Evolutionary conservation across 768 basidiomycete genomes (phyloP), one percentile per base, ranked within the genome.

Genomic region (Clitopilus passeckerianus): DNA sequence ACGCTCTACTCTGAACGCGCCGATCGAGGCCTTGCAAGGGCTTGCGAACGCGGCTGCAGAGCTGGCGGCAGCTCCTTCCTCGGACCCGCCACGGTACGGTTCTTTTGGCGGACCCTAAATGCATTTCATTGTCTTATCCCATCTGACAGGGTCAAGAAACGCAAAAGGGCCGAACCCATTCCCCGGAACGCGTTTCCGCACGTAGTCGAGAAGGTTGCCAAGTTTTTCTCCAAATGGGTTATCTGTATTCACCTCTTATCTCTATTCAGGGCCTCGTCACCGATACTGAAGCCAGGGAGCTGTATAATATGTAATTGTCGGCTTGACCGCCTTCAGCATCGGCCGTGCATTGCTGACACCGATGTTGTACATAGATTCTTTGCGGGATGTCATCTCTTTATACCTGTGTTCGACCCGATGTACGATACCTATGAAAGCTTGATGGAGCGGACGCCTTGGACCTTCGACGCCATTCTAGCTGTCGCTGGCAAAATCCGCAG

Each of bases 11-110:
- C 77, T 97, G 62, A 93, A 91, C 62, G 93, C 95, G 0, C 95
- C 95, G 1, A 95, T 96, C 58, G 93, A 97, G 68, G 95, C 95
- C 12, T 77, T 98, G 34, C 93, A 97, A 70, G 93, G 93, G 2
- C 78, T 97, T 56, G 95, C 95, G 27, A 95, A 97, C 69, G 95
- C 95, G 1, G 95, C 95, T 6, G 95, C 93, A 24, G 95, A 96
- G 72, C 92, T 95, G 6, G 91, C 93, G 0, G 89, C 91, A 10
- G 90, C 83, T 3, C 85, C 91, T 7, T 90, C 90, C 41, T 68
- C 81, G 10, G 78, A 84, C 46, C 70, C 86, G 15, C 82, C 87
- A 20, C 83, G 86, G 90, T 87, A 70, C 54, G 67, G 66, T 30
- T 56, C 54, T 60, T n/a, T 41, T 57, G 55, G 41, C 59, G 54